A percentile compares a stretch with the other conserved stretches of the same genome.
Conservation (phyloP, 2,329 filamentous ascomycete species). For the Dothidotthia symphoricarpi region DNA sequence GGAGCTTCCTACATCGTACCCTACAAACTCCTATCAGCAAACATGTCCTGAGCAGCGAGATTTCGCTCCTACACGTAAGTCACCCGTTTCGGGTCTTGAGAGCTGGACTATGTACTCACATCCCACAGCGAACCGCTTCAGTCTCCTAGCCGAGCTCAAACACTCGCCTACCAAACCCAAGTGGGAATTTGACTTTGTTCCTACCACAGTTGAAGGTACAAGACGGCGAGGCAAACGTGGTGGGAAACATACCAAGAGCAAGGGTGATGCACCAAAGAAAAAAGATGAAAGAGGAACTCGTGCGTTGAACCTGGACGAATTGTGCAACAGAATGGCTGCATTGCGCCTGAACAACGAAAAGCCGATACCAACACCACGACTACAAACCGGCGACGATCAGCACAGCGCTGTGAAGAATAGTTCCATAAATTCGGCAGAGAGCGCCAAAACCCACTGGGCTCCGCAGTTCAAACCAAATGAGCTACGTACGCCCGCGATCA, state of each 20-base stretch:
- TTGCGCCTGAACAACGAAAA: slow-evolving; percentile 10
- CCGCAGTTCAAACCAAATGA: slow-evolving; percentile 21
- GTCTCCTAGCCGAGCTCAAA: slow-evolving; percentile 23
- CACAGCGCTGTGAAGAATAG: background rate
- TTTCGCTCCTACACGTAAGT: slow-evolving; percentile 25
- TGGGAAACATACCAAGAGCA: slow-evolving; percentile 16
- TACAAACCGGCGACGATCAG: background rate
- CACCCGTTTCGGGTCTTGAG: no score
- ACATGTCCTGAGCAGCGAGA: slow-evolving; percentile 17
- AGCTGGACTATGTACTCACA: background rate
- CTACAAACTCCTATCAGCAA: slow-evolving; percentile 4
- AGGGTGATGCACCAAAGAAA: slow-evolving; percentile 2
- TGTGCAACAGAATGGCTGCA: slow-evolving; percentile 9
- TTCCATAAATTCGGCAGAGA: slow-evolving; percentile 3
- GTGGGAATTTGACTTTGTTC: slow-evolving; percentile 20
- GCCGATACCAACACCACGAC: background rate
- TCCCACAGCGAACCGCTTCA: slow-evolving; percentile 30
- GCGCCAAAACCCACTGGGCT: slow-evolving; percentile 23
- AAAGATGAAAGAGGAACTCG: slow-evolving; percentile 1
- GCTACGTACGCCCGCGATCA: background rate
- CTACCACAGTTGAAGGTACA: slow-evolving; percentile 4
- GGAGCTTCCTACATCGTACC: slow-evolving; percentile 1
- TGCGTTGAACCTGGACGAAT: slow-evolving; percentile 5
- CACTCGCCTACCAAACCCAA: slow-evolving; percentile 18
- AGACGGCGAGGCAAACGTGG: slow-evolving; percentile 21